Percentiles rank a stretch among this genome's conserved stretches.
Conservation (phyloP, 2,329 filamentous ascomycete species). For the Aplosporella prunicola region DNA sequence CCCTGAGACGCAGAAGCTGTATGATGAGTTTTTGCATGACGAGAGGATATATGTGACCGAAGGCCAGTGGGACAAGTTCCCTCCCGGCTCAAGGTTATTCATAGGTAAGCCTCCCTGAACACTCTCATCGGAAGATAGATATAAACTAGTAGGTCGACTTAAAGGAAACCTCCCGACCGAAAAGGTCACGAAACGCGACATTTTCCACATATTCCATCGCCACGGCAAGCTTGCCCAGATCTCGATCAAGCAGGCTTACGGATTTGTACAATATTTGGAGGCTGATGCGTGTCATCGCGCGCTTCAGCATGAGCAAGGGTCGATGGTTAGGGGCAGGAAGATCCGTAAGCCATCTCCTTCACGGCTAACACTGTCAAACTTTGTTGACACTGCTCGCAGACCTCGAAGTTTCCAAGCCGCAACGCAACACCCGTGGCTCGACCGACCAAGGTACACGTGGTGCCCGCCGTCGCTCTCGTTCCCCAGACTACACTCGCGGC, state of each 20-base stretch:
- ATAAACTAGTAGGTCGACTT: too few relatives aligned
- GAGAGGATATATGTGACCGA: slow-evolving; percentile 68
- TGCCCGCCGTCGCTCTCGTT: slow-evolving; percentile 48
- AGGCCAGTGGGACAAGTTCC: slow-evolving; percentile 73
- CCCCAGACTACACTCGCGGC: slow-evolving; percentile 50
- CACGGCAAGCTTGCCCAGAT: slow-evolving; percentile 88
- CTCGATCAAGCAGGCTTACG: slow-evolving; percentile 92
- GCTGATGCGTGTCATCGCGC: slow-evolving; percentile 64
- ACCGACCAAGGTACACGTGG: slow-evolving; percentile 34
- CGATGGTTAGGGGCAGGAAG: slow-evolving; percentile 75
- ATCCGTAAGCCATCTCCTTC: slow-evolving; percentile 62
- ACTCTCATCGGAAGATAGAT: not conserved
- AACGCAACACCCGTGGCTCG: slow-evolving; percentile 59
- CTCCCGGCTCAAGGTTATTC: slow-evolving; percentile 66
- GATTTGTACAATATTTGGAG: slow-evolving; percentile 89
- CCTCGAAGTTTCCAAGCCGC: slow-evolving; percentile 79
- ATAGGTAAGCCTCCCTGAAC: slow-evolving; percentile 51
- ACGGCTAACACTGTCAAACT: slow-evolving; percentile 4
- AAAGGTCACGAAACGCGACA: slow-evolving; percentile 83
- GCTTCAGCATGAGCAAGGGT: slow-evolving; percentile 68
- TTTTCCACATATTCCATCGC: slow-evolving; percentile 81
- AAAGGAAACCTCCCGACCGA: slow-evolving; percentile 85
- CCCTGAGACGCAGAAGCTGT: slow-evolving; percentile 53
- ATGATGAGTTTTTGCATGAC: slow-evolving; percentile 63
- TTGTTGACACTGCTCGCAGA: slow-evolving; percentile 43